Evolutionary conservation across 176 grass and related monocot genomes (phyloP), one percentile per base, ranked within the genome.

Genomic region (Lolium perenne): DNA sequence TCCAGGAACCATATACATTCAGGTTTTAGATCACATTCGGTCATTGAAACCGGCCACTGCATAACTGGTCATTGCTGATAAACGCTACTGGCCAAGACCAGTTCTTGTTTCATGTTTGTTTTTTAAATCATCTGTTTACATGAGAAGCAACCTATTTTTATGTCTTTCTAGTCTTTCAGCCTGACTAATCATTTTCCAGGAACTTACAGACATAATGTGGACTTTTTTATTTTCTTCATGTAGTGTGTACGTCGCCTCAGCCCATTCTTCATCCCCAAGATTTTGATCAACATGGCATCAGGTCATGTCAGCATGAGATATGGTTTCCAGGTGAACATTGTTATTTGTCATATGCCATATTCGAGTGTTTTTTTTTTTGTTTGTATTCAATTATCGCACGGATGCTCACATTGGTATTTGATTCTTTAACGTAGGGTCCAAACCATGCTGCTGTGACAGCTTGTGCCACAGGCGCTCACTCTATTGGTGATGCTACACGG

Each of bases 261-360:
- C 41, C 96, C 93, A 57, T 98, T 81, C 81, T 98, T 95, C 85
- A 92, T 95, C 54, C 93, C 93, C 14, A 95, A 91, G 83, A 98
- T 98, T 89, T 89, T 98, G 78, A 94, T 95, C 86, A 98, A 98
- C 93, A 98, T 98, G 96, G 93, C 96, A 61, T 91, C 96, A 40
- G 96, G 96, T 50, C 96, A 98, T 86, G 84, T 98, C 59, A 95
- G 96, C 88, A 95, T 98, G 91, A 92, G 80, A 91, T 98, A 95
- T 91, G 91, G 96, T 82, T 94, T 98, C 64, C 96, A 98, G 90
- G 96, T 89, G 76, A 80, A 74, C 41, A 79, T 67, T 63, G 9
- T 84, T 53, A 38, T 50, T 81, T 5, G 5, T 54, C 7, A 71
- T 72, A 51, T 53, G 41, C 63, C 11, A 46, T 57, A 54, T 35